Conservation (phyloP, 2,329 filamentous ascomycete species). For the Didymella exigua region DNA sequence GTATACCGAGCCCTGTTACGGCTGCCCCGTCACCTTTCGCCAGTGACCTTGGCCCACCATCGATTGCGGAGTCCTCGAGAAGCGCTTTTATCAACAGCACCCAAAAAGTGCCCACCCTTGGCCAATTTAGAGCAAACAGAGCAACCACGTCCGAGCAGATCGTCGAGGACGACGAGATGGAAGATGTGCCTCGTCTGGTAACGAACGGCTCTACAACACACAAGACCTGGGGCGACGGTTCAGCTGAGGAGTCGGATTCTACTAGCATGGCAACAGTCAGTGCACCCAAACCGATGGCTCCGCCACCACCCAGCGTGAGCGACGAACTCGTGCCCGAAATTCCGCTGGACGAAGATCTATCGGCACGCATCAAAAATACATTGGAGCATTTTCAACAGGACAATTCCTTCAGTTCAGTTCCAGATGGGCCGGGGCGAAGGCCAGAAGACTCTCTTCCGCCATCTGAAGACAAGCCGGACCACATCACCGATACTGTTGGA, state of each 20-base stretch:
- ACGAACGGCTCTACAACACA: slow-evolving; percentile 10
- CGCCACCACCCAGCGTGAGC: neutral
- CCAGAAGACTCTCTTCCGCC: neutral
- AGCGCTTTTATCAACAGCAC: slow-evolving; percentile 53
- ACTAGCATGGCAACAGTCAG: slow-evolving; percentile 33
- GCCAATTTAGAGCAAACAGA: slow-evolving; percentile 20
- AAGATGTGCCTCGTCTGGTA: slow-evolving; percentile 25
- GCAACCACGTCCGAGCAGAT: slow-evolving; percentile 14
- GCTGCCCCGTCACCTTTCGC: slow-evolving; percentile 15
- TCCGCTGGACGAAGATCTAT: neutral
- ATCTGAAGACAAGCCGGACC: slow-evolving; percentile 53
- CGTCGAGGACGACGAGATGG: slow-evolving; percentile 32
- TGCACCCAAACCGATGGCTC: slow-evolving; percentile 1
- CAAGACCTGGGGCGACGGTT: slow-evolving; percentile 48
- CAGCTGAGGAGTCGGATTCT: slow-evolving; percentile 42
- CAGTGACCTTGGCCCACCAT: slow-evolving; percentile 15
- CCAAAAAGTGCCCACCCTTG: slow-evolving; percentile 47
- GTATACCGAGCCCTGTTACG: slow-evolving; percentile 23
- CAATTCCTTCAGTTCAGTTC: slow-evolving; percentile 10
- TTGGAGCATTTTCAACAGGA: slow-evolving; percentile 23
- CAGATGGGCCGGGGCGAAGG: neutral
- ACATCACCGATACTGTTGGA: slow-evolving; percentile 91
- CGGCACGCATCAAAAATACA: slow-evolving; percentile 18
- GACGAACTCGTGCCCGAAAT: neutral
- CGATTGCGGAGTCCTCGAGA: slow-evolving; percentile 42